These are phyloP conservation scores for Myxozyma melibiosi DNA, from an alignment of 805 yeast genomes.

Conservation along the genomic window DNA sequence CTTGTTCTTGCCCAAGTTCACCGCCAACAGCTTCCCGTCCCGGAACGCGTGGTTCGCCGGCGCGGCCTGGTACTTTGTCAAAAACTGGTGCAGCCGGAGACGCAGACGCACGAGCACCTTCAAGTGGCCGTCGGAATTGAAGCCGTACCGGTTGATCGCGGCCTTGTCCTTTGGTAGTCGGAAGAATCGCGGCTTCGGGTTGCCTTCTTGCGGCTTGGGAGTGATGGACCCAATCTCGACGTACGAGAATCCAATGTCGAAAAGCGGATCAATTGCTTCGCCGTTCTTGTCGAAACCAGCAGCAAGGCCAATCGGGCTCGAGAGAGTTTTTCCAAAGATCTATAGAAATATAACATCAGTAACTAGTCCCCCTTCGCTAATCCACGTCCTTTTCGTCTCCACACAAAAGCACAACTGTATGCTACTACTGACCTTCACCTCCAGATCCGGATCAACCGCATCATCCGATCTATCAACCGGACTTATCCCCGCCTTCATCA, in stretches of 20 bases:
- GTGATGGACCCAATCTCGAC: constrained; percentile 94
- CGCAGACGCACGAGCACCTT: constrained; percentile 69
- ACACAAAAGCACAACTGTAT: no score
- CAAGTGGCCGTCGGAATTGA: constrained; percentile 87
- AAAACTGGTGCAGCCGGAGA: constrained; percentile 51
- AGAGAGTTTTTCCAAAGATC: constrained; percentile 65
- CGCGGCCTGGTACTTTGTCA: constrained; percentile 19
- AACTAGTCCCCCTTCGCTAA: background rate
- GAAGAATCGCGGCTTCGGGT: constrained; percentile 90
- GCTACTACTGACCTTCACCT: constrained; percentile 45
- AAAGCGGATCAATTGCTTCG: constrained; percentile 81
- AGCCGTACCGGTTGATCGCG: constrained; percentile 92
- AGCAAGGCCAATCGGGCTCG: constrained; percentile 86
- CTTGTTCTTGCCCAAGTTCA: constrained; percentile 91
- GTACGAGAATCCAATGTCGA: constrained; percentile 78
- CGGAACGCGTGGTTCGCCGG: constrained; percentile 52
- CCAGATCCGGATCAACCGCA: constrained; percentile 52
- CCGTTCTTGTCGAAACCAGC: constrained; percentile 96
- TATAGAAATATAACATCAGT: background rate
- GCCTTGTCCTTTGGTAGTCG: constrained; percentile 83
- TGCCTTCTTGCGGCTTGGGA: constrained; percentile 91
- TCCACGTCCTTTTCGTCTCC: background rate
- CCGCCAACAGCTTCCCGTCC: constrained; percentile 67
- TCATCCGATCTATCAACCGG: constrained; percentile 55
- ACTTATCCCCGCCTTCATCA: constrained; percentile 66